These are phyloP conservation scores for Pseudogymnoascus sp. DNA, from an alignment of 2,329 filamentous ascomycete species.

Conservation along the genomic window DNA sequence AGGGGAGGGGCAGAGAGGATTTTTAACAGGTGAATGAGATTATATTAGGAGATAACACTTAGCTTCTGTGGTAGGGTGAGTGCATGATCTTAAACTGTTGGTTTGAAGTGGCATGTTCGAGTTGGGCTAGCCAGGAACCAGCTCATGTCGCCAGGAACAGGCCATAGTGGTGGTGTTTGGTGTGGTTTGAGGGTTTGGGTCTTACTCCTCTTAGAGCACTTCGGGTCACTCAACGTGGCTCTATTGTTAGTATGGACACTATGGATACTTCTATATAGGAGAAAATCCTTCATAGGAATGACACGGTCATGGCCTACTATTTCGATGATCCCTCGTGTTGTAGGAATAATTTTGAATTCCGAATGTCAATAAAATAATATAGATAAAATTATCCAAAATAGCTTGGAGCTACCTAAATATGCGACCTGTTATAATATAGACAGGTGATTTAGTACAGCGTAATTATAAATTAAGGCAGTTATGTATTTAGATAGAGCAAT, in stretches of 20 bases:
- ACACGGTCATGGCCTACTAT: no score
- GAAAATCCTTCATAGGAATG: not conserved
- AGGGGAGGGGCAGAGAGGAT: not conserved
- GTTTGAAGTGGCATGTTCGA: not conserved
- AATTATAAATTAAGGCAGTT: no score
- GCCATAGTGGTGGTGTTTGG: not conserved
- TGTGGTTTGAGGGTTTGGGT: not conserved
- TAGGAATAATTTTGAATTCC: no score
- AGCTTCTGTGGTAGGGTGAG: not conserved
- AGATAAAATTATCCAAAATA: no score
- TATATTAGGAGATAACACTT: not conserved
- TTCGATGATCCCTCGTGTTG: no score
- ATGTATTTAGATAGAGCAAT: no score
- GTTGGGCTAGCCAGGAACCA: not conserved
- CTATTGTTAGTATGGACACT: not conserved
- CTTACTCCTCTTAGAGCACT: not conserved
- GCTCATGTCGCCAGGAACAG: not conserved
- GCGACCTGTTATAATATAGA: no score
- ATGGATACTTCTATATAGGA: not conserved
- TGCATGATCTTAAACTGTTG: not conserved
- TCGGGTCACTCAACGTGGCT: not conserved
- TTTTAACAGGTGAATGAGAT: not conserved
- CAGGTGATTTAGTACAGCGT: no score
- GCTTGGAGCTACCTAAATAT: no score
- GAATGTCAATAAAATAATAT: no score